Conservation (phyloP, 1,284 basidiomycete species). For the Irpex lacteus region DNA sequence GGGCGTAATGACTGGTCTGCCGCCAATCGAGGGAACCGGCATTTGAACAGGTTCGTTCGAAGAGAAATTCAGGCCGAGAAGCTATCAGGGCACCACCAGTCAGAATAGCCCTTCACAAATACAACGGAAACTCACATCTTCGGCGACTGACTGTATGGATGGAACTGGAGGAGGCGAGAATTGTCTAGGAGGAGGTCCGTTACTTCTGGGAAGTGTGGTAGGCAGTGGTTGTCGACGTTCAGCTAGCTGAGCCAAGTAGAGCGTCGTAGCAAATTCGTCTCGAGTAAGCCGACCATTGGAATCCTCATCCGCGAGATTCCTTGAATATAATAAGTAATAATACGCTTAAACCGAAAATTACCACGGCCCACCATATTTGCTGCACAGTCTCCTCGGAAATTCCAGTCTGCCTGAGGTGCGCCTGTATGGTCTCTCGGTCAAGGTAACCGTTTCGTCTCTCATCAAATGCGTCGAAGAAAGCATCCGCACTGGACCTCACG, state of each 20-base stretch:
- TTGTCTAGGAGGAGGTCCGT: constrained; percentile 4
- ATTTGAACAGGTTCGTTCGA: not conserved
- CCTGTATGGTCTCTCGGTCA: constrained; percentile 18
- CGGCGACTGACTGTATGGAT: not conserved
- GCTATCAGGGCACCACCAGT: not conserved
- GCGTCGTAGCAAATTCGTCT: constrained; percentile 23
- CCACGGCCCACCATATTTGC: constrained; percentile 22
- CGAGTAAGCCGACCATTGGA: constrained; percentile 22
- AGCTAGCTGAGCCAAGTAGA: constrained; percentile 21
- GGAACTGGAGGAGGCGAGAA: not conserved
- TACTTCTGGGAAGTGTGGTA: constrained; percentile 11
- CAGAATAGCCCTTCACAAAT: too few relatives aligned
- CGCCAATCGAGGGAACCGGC: not conserved
- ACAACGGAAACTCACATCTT: constrained; percentile 1
- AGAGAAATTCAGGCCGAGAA: constrained; percentile 7
- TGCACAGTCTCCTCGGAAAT: constrained; percentile 18
- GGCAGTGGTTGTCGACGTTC: constrained; percentile 22
- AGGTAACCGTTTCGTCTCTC: constrained; percentile 20
- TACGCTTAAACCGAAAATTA: not conserved
- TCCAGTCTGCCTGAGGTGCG: constrained; percentile 23
- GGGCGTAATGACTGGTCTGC: not conserved
- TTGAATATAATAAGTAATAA: constrained; percentile 3
- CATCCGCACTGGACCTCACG: constrained; percentile 20
- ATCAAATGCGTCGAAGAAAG: constrained; percentile 25
- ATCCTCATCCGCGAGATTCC: constrained; percentile 23